Percentiles rank a stretch among this genome's conserved stretches.
These are phyloP conservation scores for Straminergon stramineum DNA, from an alignment of 225 moss, liverwort and hornwort species.

Conservation along the genomic window DNA sequence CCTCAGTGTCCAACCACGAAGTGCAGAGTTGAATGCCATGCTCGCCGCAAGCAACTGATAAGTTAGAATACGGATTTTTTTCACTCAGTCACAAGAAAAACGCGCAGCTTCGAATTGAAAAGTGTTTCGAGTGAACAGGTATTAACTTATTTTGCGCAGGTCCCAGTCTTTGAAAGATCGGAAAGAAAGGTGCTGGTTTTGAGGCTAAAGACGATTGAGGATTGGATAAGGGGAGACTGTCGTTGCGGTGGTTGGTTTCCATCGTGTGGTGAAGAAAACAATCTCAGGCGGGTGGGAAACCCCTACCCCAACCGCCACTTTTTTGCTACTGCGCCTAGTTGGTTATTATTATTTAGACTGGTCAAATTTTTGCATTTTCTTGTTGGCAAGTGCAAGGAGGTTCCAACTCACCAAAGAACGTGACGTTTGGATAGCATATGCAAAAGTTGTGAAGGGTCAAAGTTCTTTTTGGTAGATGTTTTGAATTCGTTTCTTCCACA, in stretches of 20 bases:
- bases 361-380: background rate
- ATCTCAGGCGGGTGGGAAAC: background rate
- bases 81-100: no score
- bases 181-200: background rate
- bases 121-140: no score
- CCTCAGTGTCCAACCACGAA: no score
- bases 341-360: background rate
- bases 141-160: no score
- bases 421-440: fast-evolving
- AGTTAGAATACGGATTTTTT: no score
- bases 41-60: no score
- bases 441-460: background rate
- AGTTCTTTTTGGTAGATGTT: no score
- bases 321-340: background rate
- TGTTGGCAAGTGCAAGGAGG: background rate
- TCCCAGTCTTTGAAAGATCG: background rate
- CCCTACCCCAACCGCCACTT: background rate
- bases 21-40: no score
- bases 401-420: background rate
- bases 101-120: no score
- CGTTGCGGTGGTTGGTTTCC: background rate
- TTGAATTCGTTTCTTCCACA: fast-evolving
- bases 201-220: background rate
- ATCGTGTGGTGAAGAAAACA: background rate
- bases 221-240: background rate